A percentile compares a stretch with the other conserved stretches of the same genome.
Conservation (phyloP, 1,284 basidiomycete genomes). For the Pseudozyma sp. region DNA sequence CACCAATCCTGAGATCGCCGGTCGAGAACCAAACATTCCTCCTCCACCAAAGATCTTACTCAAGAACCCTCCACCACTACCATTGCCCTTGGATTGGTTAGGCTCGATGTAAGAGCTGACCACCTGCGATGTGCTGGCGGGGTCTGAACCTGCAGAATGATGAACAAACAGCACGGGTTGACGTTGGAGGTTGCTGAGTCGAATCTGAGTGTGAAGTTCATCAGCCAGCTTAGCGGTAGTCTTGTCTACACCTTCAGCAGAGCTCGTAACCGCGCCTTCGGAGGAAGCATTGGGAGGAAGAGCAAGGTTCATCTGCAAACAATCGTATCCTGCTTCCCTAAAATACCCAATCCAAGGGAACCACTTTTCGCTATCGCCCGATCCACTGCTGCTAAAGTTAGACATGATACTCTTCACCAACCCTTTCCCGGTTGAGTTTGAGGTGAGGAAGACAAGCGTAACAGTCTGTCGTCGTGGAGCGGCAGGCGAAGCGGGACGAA, state of each 20-base stretch:
- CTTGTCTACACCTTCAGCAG: not conserved
- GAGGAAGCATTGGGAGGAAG: conserved; percentile 1
- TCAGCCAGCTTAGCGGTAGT: conserved; percentile 17
- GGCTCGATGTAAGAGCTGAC: conserved; percentile 43
- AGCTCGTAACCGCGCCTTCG: not conserved
- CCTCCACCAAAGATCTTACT: conserved; percentile 37
- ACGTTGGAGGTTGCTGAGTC: conserved; percentile 41
- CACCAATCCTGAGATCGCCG: conserved; percentile 36
- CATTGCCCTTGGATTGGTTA: not conserved
- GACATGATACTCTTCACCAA: conserved; percentile 32
- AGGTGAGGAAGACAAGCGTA: conserved; percentile 39
- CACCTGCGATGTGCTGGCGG: conserved; percentile 6
- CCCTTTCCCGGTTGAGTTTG: conserved; percentile 8
- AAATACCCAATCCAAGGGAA: conserved; percentile 52
- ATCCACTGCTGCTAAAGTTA: conserved; percentile 13
- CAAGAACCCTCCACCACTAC: conserved; percentile 18
- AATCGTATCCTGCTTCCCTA: conserved; percentile 48
- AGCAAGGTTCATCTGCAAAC: conserved; percentile 47
- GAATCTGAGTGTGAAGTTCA: conserved; percentile 42
- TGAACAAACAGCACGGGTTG: conserved; percentile 51
- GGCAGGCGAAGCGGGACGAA: conserved; percentile 36
- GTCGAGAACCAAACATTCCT: conserved; percentile 26
- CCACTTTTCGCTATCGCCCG: conserved; percentile 32
- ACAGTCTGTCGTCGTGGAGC: conserved; percentile 39
- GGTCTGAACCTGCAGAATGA: conserved; percentile 9